Evolutionary conservation across 2,329 filamentous ascomycete species (phyloP).

Genomic region (Phialemoniopsis sp.): DNA sequence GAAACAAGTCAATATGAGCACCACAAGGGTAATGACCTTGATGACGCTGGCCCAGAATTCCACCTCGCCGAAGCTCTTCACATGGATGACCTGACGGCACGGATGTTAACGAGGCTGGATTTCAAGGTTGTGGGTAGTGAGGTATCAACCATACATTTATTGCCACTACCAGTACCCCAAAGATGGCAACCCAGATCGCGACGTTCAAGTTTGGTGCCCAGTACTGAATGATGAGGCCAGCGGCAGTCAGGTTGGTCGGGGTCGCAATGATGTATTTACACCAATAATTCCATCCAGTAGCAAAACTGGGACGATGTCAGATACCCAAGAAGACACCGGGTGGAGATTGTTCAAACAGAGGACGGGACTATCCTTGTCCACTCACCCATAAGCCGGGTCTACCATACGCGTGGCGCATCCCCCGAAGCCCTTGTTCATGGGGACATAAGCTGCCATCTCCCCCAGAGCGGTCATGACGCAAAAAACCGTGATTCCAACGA

Average conservation of each 20-base stretch:
- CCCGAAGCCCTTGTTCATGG: slow-evolving; percentile 50
- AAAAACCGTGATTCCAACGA: slow-evolving; percentile 39
- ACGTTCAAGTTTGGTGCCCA: no score
- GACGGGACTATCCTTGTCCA: no score
- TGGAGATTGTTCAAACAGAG: no score
- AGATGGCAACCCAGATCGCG: no score
- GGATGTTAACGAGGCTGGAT: no score
- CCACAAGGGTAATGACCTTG: slow-evolving; percentile 29
- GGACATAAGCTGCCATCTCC: slow-evolving; percentile 59
- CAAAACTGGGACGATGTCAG: slow-evolving; percentile 44
- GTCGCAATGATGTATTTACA: slow-evolving; percentile 44
- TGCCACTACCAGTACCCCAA: no score
- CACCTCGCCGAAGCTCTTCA: slow-evolving; percentile 43
- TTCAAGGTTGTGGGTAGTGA: no score
- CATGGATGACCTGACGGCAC: slow-evolving; percentile 49
- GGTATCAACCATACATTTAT: no score
- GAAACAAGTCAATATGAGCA: slow-evolving; percentile 23
- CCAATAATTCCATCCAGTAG: slow-evolving; percentile 48
- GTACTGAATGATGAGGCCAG: slow-evolving; percentile 40
- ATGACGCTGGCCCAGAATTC: slow-evolving; percentile 30
- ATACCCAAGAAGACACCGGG: no score
- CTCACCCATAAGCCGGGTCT: slow-evolving; percentile 38
- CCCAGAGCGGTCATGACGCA: slow-evolving; percentile 37
- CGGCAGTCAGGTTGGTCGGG: slow-evolving; percentile 41
- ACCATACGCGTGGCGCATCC: slow-evolving; percentile 45